Evolutionary conservation across 2,329 filamentous ascomycete genomes (phyloP), one percentile per base, ranked within the genome.

Genomic region (Talaromyces sp.): DNA sequence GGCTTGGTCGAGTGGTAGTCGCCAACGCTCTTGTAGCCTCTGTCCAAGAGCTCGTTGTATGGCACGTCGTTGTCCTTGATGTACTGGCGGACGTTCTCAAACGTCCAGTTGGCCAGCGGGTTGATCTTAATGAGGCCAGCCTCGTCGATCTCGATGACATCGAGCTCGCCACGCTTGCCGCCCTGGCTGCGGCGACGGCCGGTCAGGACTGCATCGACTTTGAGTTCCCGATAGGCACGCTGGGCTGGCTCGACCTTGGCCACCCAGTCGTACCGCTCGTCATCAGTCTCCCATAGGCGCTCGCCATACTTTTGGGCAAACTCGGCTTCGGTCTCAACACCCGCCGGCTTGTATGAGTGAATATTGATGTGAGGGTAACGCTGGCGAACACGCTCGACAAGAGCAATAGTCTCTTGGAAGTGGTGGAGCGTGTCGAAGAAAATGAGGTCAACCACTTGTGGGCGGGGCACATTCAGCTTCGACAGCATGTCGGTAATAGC

Each of bases 1-100:
- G 94, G 92, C 67, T 86, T 88, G 3, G 94, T 99, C 56, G 92
- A 96, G 83, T 99, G 94, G 91, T 92, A 97, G 81, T 99, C 94
- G 63, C 94, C 94, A 64, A 99, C 84, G 65, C 91, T 96, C 84
- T 97, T 97, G 84, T 99, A 99, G n/a, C 94, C 94, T 62, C 82
- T 83, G 78, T 97, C 91, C 53, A 99, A 84, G 31, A 99, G 85
- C 63, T 84, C 87, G 74, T 99, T 99, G 83, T 96, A 97, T 0
- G 94, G 94, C 3, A 99, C 92, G 63, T 91, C 78, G 81, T 97
- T 85, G 70, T 89, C 87, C 68, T 87, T 85, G 78, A 97, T 85
- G 79, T 99, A 99, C 46, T 85, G 82, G 76, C 92, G 88, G 62
- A 99, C 93, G 73, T 97, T 89, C 63, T 86, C 80, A 79, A 99